Evolutionary conservation across 2,329 filamentous ascomycete species (phyloP).

Genomic region (Polychaeton citri): DNA sequence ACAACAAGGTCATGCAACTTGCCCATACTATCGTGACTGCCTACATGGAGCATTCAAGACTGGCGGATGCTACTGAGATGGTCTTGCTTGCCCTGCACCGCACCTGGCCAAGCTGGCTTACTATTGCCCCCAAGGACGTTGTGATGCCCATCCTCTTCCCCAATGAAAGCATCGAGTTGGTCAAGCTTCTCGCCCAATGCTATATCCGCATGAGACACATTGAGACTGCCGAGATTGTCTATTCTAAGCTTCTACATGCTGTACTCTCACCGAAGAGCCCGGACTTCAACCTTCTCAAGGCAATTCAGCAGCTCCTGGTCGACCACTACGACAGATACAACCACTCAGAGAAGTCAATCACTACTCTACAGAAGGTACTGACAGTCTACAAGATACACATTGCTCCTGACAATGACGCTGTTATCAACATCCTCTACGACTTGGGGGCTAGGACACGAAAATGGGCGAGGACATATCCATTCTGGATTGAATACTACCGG

Average conservation of each 20-base stretch:
- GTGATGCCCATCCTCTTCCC: slow-evolving; percentile 25
- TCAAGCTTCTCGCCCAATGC: slow-evolving; percentile 32
- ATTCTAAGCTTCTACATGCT: slow-evolving; percentile 25
- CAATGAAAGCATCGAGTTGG: slow-evolving; percentile 34
- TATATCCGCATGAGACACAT: slow-evolving; percentile 27
- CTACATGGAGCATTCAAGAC: slow-evolving; percentile 35
- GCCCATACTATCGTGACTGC: slow-evolving; percentile 26
- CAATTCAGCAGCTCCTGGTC: slow-evolving; percentile 21
- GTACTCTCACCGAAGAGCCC: slow-evolving; percentile 18
- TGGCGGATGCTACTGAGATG: slow-evolving; percentile 33
- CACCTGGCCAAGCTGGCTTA: too few species aligned
- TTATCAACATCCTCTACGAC: slow-evolving; percentile 35
- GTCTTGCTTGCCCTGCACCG: slow-evolving; percentile 32
- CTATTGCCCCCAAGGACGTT: too few species aligned
- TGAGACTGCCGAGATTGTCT: slow-evolving; percentile 26
- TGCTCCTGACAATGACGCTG: slow-evolving; percentile 28
- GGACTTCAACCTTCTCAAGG: slow-evolving; percentile 18
- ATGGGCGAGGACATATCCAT: slow-evolving; percentile 28
- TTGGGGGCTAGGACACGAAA: slow-evolving; percentile 26
- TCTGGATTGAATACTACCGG: slow-evolving; percentile 34
- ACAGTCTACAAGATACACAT: slow-evolving; percentile 20
- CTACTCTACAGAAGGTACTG: slow-evolving; percentile 24
- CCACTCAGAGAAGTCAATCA: slow-evolving; percentile 23
- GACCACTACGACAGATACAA: slow-evolving; percentile 26
- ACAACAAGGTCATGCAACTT: slow-evolving; percentile 28